Base-by-base conservation (phyloP, 352 stramenopile species). In the Pythium grandisporangium region DNA sequence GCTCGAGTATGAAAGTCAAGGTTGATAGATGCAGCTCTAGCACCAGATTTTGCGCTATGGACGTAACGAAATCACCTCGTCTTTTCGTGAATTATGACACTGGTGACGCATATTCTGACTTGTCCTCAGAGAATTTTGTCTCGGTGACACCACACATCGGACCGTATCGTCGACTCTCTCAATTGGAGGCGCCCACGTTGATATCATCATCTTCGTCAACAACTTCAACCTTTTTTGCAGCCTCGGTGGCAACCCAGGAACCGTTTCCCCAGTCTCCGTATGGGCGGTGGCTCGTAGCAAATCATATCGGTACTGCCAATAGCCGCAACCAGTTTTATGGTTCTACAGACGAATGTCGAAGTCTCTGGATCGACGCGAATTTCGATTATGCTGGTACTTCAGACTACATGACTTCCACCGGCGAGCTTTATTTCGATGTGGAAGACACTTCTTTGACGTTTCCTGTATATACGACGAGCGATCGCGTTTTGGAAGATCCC, bases 261-360 rank as follows among this genome's bases (percentile, higher is more conserved):
- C 79, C 73, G 17, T 95, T 85, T 17, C 88, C 82, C 47, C 59
- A 81, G 41, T 48, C 93, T 20, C 45, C 58, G 29, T 56, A 53
- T 45, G 65, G 89, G 45, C 58, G 67, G 54, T 75, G 68, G 70
- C 61, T 93, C 3, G 16, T 48, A 13, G 48, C 49, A 5, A 45
- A 90, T 24, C 67, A 71, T 30, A 73, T 87, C n/a, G 87, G 85
- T 13, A 91, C 86, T 11, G 90, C 90, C 0, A 85, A 90, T 30
- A 69, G 81, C 6, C 71, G 85, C 4, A 84, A 85, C 13, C 87
- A 97, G 48, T 95, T 84, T 42, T 98, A 98, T 42, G 92, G 88
- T 14, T 94, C 81, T 54, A 53, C 54, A 0, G 77, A 96, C 35
- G 66, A 71, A 8, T n/a, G n/a, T n/a, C 63, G 79, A 5, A 90